Percentiles rank a stretch among this genome's conserved stretches.
phyloP scores from a whole-genome alignment of 2,329 filamentous ascomycete genomes.

The Sporothrix pseudoabietina region DNA sequence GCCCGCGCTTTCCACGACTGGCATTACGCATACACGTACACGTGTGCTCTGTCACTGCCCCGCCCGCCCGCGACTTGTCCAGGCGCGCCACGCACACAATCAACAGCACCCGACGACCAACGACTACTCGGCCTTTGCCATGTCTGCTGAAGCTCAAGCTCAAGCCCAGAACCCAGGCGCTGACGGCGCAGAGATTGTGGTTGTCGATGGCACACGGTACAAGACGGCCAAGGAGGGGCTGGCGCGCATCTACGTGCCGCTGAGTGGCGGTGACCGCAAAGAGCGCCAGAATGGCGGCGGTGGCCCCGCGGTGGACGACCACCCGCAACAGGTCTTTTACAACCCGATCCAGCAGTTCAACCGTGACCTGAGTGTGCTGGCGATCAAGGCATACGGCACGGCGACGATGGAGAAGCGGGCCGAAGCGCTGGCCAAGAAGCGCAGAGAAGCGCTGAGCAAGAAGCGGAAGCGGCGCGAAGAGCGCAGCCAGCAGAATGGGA shows the following conservation, averaged over 20 bases:
- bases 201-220: conserved; percentile 51
- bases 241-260: conserved; percentile 58
- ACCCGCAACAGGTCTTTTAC: conserved; percentile 86
- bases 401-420: conserved; percentile 54
- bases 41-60: background rate
- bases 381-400: conserved; percentile 85
- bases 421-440: conserved; percentile 51
- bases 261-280: conserved; percentile 43
- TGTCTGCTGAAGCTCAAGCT: background rate
- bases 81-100: background rate
- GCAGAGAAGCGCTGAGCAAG: conserved; percentile 39
- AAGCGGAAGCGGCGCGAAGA: conserved; percentile 45
- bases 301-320: conserved; percentile 56
- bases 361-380: conserved; percentile 87
- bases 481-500: conserved; percentile 37
- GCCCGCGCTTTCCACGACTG: background rate
- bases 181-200: conserved; percentile 13
- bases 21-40: background rate
- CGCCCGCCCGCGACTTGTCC: background rate
- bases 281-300: conserved; percentile 38
- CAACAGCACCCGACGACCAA: background rate
- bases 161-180: background rate
- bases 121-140: background rate
- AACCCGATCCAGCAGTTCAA: conserved; percentile 99
- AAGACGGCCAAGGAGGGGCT: conserved; percentile 58